Conservation (phyloP, 106 monocot species). For the Dendrobium nobile region DNA sequence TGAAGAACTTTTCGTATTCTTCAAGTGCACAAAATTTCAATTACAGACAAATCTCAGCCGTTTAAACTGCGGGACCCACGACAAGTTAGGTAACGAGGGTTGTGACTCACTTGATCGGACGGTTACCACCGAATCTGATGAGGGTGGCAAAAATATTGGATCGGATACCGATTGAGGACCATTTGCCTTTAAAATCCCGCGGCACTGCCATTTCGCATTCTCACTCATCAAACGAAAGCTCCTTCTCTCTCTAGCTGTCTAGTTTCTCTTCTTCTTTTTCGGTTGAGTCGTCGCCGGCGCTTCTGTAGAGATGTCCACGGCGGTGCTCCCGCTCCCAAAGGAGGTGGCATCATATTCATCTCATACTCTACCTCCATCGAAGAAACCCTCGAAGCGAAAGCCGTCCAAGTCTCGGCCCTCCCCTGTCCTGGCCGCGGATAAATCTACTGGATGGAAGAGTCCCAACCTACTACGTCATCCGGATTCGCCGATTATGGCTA, state of each 20-base stretch:
- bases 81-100: too few relatives aligned
- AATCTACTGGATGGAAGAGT: not conserved
- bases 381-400: not conserved
- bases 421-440: not conserved
- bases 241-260: not conserved
- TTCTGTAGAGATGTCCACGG: not conserved
- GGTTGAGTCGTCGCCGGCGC: not conserved
- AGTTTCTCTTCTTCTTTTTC: not conserved
- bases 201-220: too few relatives aligned
- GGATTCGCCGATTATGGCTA: not conserved
- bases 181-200: not conserved
- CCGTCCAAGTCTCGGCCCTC: not conserved
- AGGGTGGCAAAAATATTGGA: not conserved
- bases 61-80: too few relatives aligned
- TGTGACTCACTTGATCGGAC: too few relatives aligned
- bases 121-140: too few relatives aligned
- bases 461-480: not conserved
- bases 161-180: not conserved
- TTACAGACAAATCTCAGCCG: too few relatives aligned
- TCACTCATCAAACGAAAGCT: not conserved
- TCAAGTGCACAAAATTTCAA: too few relatives aligned
- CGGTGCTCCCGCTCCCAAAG: not conserved
- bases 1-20: too few relatives aligned
- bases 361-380: not conserved
- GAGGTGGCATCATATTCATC: not conserved